A percentile compares a stretch with the other conserved stretches of the same genome.
phyloP scores from a whole-genome alignment of 257 asterid genomes.

The Henckelia pumila region DNA sequence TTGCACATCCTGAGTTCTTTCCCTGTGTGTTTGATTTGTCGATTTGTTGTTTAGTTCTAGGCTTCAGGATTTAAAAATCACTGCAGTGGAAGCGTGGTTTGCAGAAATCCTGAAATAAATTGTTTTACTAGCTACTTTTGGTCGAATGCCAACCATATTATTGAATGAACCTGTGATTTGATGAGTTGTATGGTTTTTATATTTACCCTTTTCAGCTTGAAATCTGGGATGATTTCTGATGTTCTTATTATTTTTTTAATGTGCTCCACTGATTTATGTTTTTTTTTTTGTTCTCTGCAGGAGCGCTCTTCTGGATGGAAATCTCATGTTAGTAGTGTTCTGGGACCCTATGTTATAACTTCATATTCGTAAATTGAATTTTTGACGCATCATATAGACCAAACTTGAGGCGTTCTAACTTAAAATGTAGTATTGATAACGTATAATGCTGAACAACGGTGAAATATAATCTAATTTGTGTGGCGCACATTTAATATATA shows the following conservation, averaged over 20 bases:
- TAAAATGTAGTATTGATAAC: too few relatives aligned
- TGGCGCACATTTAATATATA: too few relatives aligned
- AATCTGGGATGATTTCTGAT: not conserved
- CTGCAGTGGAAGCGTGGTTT: not conserved
- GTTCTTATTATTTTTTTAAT: not conserved
- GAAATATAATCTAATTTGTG: too few relatives aligned
- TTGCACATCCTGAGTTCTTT: not conserved
- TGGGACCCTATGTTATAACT: not conserved
- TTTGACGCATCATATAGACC: too few relatives aligned
- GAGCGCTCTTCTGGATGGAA: conserved; percentile 77
- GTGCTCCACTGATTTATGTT: conserved; percentile 24
- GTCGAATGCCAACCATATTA: not conserved
- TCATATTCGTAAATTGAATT: too few relatives aligned
- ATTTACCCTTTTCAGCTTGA: not conserved
- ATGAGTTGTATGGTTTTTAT: not conserved
- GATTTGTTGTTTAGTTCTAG: conserved; percentile 19
- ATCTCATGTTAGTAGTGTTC: conserved; percentile 72
- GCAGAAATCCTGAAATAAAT: not conserved
- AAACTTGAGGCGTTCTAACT: too few relatives aligned
- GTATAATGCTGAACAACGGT: too few relatives aligned
- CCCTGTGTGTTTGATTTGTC: not conserved
- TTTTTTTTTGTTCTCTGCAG: conserved; percentile 35
- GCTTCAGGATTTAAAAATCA: conserved; percentile 14
- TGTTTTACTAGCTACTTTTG: not conserved
- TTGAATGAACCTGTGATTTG: conserved; percentile 6